These are phyloP conservation scores for Kalaharituber pfeilii DNA, from an alignment of 2,329 filamentous ascomycete species.

Conservation along the genomic window DNA sequence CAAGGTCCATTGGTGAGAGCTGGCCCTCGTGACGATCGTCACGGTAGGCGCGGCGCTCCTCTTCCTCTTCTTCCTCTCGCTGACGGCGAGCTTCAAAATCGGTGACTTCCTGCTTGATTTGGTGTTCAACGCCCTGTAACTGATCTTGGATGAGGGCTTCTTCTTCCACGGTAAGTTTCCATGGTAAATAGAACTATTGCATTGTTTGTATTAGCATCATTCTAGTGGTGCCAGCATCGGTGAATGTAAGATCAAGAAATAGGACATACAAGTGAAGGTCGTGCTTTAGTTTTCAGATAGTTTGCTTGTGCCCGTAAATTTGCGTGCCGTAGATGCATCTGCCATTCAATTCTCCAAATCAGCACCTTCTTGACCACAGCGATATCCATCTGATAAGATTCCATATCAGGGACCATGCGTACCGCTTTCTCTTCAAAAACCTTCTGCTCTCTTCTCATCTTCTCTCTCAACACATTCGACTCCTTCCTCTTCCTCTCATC, in stretches of 20 bases:
- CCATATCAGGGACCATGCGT: constrained; percentile 27
- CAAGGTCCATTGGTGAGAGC: neutral
- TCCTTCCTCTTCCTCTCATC: constrained; percentile 49
- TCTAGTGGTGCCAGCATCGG: constrained; percentile 2
- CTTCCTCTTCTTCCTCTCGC: neutral
- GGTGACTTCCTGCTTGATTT: constrained; percentile 45
- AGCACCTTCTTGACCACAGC: constrained; percentile 21
- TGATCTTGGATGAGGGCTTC: constrained; percentile 55
- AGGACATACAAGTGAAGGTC: constrained; percentile 54
- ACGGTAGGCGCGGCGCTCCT: too few species aligned
- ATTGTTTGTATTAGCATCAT: constrained; percentile 18
- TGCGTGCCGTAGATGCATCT: constrained; percentile 61
- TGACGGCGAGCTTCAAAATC: constrained; percentile 33
- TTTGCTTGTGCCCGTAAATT: constrained; percentile 55
- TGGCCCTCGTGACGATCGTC: neutral
- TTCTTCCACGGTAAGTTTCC: constrained; percentile 53
- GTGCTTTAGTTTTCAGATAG: constrained; percentile 52
- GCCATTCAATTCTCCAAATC: too few species aligned
- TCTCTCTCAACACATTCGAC: constrained; percentile 41
- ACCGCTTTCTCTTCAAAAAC: constrained; percentile 62
- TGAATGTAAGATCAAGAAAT: neutral
- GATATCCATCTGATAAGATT: constrained; percentile 9
- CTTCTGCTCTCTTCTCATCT: constrained; percentile 52
- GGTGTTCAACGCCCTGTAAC: constrained; percentile 44
- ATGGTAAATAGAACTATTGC: constrained; percentile 65